phyloP scores from a whole-genome alignment of 768 basidiomycete species.

The Boletus fagicola region DNA sequence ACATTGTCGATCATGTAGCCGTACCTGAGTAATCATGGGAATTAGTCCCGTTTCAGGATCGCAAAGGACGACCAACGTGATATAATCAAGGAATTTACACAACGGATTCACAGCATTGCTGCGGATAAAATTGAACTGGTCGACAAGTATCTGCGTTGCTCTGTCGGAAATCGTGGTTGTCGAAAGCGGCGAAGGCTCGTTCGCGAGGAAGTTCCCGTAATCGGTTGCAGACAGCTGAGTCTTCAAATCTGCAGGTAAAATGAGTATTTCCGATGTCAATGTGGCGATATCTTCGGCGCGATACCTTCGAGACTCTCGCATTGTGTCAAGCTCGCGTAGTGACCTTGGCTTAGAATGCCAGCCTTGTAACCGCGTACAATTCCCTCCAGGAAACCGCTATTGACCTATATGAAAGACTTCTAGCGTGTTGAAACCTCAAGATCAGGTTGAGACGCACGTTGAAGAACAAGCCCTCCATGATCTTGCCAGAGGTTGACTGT shows the following conservation, averaged over 20 bases:
- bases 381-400: constrained; percentile 74
- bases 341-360: constrained; percentile 82
- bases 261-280: constrained; percentile 1
- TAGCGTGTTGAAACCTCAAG: background rate
- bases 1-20: constrained; percentile 99
- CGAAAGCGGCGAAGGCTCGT: constrained; percentile 90
- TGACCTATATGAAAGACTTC: constrained; percentile 49
- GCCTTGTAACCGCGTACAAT: constrained; percentile 92
- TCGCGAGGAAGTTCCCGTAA: constrained; percentile 97
- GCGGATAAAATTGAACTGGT: constrained; percentile 94
- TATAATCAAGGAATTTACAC: constrained; percentile 92
- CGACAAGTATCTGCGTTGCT: constrained; percentile 91
- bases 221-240: constrained; percentile 96
- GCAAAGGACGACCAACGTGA: constrained; percentile 67
- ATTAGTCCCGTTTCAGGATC: constrained; percentile 3
- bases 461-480: constrained; percentile 88
- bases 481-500: constrained; percentile 8
- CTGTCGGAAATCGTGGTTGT: constrained; percentile 96
- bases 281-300: constrained; percentile 13
- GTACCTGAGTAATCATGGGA: constrained; percentile 53
- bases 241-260: constrained; percentile 69
- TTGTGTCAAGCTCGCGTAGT: constrained; percentile 92
- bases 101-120: constrained; percentile 90
- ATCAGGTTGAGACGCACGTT: constrained; percentile 52
- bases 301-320: constrained; percentile 96